Evolutionary conservation across 139 green algal genomes (phyloP).

Genomic region (Yamagishiella unicocca): DNA sequence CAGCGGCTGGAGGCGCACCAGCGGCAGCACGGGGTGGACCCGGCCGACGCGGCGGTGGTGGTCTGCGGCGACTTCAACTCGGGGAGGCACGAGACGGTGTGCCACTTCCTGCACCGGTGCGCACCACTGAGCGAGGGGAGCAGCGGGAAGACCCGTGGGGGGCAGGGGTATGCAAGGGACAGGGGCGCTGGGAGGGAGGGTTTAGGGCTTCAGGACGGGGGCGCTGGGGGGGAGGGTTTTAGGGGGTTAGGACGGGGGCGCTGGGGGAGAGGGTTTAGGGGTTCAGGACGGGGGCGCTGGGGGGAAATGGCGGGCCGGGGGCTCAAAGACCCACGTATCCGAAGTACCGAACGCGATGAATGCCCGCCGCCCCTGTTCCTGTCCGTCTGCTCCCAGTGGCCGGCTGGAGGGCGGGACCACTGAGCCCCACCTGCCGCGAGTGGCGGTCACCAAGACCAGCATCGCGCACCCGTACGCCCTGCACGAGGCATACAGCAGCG

Average conservation of each 20-base stretch:
- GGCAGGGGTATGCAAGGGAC: not conserved
- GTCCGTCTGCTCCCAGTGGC: constrained; percentile 40
- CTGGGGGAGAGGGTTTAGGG: no score
- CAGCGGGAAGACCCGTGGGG: not conserved
- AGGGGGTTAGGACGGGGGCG: no score
- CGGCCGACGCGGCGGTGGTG: constrained; percentile 45
- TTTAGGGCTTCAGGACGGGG: no score
- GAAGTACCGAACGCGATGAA: no score
- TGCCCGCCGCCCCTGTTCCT: no score
- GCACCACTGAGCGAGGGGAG: not conserved
- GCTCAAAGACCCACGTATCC: no score
- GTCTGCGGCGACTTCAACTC: constrained; percentile 73
- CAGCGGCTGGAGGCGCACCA: constrained; percentile 61
- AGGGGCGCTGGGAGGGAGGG: not conserved
- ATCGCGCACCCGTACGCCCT: constrained; percentile 67
- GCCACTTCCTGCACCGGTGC: constrained; percentile 58
- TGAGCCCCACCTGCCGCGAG: constrained; percentile 59
- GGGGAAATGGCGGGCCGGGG: no score
- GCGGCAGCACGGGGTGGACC: not conserved
- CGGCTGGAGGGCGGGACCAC: constrained; percentile 65
- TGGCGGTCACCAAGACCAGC: constrained; percentile 45
- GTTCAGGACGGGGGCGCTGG: no score
- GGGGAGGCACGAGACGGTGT: constrained; percentile 50
- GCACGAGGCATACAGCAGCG: constrained; percentile 57
- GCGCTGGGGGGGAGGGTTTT: no score